phyloP scores from a whole-genome alignment of 1,139 yeast genomes.

The Magnusiomyces paraingens region DNA sequence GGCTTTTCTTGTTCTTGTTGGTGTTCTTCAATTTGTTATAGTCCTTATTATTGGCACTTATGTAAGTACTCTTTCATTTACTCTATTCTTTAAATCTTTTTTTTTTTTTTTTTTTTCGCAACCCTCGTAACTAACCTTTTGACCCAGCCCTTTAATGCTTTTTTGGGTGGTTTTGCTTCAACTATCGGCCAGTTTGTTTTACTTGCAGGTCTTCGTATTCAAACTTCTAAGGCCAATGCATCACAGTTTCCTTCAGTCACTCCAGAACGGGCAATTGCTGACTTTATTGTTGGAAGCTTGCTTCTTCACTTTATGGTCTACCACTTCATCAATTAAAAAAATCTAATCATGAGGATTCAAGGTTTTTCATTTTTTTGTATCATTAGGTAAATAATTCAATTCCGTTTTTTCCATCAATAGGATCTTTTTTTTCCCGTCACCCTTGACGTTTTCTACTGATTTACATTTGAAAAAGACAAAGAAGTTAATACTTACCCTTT shows the following conservation, averaged over 20 bases:
- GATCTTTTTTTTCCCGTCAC: no score
- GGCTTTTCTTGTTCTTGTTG: slow-evolving; percentile 65
- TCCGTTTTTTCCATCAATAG: neutral
- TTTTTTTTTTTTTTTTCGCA: neutral
- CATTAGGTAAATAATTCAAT: neutral
- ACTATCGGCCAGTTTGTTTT: slow-evolving; percentile 96
- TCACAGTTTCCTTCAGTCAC: slow-evolving; percentile 47
- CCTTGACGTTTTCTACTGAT: no score
- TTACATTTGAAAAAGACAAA: no score
- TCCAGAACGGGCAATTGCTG: slow-evolving; percentile 79
- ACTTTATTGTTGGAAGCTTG: slow-evolving; percentile 80
- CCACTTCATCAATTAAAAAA: slow-evolving; percentile 73
- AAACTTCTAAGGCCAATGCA: slow-evolving; percentile 41
- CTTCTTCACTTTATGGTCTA: slow-evolving; percentile 81
- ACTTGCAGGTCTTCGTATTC: slow-evolving; percentile 66
- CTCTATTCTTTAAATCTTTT: neutral
- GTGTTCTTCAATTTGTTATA: slow-evolving; percentile 71
- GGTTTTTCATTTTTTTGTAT: neutral
- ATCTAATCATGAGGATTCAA: neutral
- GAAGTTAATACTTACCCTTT: no score
- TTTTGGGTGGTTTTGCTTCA: slow-evolving; percentile 83
- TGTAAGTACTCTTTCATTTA: slow-evolving; percentile 28
- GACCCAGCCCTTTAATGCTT: slow-evolving; percentile 80
- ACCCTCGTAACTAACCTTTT: slow-evolving; percentile 5
- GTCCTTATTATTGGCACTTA: slow-evolving; percentile 75